phyloP scores from a whole-genome alignment of 306 rosid species.

The Castanea mollissima region DNA sequence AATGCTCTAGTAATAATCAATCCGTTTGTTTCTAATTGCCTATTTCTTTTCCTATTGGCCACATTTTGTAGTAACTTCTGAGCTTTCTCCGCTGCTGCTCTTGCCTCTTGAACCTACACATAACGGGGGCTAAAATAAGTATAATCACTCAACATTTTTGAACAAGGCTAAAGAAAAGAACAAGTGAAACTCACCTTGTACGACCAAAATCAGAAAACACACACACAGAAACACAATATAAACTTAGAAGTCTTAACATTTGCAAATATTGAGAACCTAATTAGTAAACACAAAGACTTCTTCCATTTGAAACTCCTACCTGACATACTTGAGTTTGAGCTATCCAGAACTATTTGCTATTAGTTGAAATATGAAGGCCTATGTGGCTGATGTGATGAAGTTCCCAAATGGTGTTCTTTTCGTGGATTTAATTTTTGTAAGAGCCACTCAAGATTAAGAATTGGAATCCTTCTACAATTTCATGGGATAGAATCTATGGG shows the following conservation, averaged over 20 bases:
- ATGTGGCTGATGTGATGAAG: too few relatives aligned
- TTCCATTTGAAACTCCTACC: not conserved
- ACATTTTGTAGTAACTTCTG: slow-evolving; percentile 79
- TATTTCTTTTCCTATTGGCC: slow-evolving; percentile 78
- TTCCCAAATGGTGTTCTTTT: too few relatives aligned
- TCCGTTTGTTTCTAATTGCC: slow-evolving; percentile 74
- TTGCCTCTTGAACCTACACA: slow-evolving; percentile 74
- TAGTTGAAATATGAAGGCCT: too few relatives aligned
- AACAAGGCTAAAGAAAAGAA: not conserved
- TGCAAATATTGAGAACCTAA: not conserved
- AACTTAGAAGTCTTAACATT: not conserved
- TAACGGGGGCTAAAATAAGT: not conserved
- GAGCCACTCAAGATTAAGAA: too few relatives aligned
- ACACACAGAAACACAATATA: too few relatives aligned
- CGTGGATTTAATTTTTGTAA: too few relatives aligned
- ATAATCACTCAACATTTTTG: not conserved
- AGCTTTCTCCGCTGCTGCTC: slow-evolving; percentile 84
- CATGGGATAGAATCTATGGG: too few relatives aligned
- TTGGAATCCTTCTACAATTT: too few relatives aligned
- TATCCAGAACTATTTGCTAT: too few relatives aligned
- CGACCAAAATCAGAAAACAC: not conserved
- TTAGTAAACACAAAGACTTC: not conserved
- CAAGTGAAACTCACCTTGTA: not conserved
- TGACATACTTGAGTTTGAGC: not conserved
- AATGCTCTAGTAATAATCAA: slow-evolving; percentile 70